phyloP scores from a whole-genome alignment of 768 basidiomycete genomes.

The Pleurotus citrinopileatus region DNA sequence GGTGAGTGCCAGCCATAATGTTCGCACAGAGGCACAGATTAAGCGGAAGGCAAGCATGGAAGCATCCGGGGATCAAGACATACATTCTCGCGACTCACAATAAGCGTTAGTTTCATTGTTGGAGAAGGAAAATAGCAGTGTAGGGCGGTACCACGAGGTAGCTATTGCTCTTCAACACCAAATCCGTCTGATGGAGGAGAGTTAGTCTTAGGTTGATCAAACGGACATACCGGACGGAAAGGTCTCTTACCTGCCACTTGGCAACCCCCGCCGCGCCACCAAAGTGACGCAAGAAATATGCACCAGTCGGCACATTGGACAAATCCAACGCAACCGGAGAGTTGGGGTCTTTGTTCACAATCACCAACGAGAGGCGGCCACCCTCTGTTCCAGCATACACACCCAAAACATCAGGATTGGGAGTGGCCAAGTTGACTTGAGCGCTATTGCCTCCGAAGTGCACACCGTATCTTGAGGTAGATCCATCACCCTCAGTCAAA shows the following conservation, averaged over 20 bases:
- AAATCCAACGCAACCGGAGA: slow-evolving; percentile 36
- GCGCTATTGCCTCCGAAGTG: slow-evolving; percentile 42
- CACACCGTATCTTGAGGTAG: slow-evolving; percentile 46
- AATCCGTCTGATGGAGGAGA: slow-evolving; percentile 22
- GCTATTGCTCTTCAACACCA: slow-evolving; percentile 25
- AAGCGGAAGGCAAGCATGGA: neutral
- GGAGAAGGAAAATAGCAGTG: slow-evolving; percentile 26
- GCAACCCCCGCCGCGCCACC: slow-evolving; percentile 50
- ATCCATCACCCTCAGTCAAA: too few relatives aligned
- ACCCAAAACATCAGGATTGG: slow-evolving; percentile 38
- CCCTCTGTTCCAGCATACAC: slow-evolving; percentile 43
- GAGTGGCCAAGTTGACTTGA: slow-evolving; percentile 40
- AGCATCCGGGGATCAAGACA: neutral
- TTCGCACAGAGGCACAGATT: too few relatives aligned
- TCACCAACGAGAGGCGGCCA: slow-evolving; percentile 39
- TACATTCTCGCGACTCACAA: neutral
- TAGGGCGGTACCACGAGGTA: slow-evolving; percentile 33
- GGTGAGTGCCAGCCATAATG: too few relatives aligned
- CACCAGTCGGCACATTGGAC: slow-evolving; percentile 40
- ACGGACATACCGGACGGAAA: neutral
- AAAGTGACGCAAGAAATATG: slow-evolving; percentile 54
- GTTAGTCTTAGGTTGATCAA: neutral
- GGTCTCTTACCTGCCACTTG: slow-evolving; percentile 48
- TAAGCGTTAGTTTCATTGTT: slow-evolving; percentile 13
- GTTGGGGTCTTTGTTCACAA: slow-evolving; percentile 49